phyloP scores from a whole-genome alignment of 2,329 filamentous ascomycete species.

The Cordyceps sp. region DNA sequence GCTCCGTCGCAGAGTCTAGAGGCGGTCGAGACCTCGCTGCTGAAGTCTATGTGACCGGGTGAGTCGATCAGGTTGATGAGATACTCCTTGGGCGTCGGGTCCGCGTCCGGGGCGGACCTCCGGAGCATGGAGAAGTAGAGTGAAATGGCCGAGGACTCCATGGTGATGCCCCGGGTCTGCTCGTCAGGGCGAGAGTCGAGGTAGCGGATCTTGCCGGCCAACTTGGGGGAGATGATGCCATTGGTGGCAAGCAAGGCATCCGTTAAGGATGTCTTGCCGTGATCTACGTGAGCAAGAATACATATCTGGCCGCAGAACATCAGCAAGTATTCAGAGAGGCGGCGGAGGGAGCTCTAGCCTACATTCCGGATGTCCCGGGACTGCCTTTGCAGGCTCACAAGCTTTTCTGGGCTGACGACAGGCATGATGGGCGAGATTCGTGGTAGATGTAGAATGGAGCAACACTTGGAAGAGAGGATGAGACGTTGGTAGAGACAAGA shows the following conservation, averaged over 20 bases:
- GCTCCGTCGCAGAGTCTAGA: slow-evolving; percentile 90
- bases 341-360: slow-evolving; percentile 14
- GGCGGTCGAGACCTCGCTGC: slow-evolving; percentile 91
- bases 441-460: not conserved
- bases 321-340: not conserved
- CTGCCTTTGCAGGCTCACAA: slow-evolving; percentile 77
- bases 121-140: slow-evolving; percentile 87
- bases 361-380: slow-evolving; percentile 87
- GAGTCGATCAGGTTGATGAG: slow-evolving; percentile 97
- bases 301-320: slow-evolving; percentile 47
- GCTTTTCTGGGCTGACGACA: slow-evolving; percentile 76
- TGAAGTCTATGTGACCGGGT: slow-evolving; percentile 96
- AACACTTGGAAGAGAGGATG: not conserved
- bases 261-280: slow-evolving; percentile 94
- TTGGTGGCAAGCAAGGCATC: slow-evolving; percentile 95
- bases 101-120: slow-evolving; percentile 48
- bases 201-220: slow-evolving; percentile 95
- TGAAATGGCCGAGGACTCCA: slow-evolving; percentile 98
- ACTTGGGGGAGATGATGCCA: slow-evolving; percentile 95
- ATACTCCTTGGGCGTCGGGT: slow-evolving; percentile 68
- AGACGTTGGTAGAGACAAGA: too few species aligned
- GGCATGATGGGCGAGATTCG: slow-evolving; percentile 47
- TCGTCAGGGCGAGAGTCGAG: slow-evolving; percentile 93
- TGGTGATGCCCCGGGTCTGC: slow-evolving; percentile 93
- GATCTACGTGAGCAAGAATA: slow-evolving; percentile 91